Conservation (phyloP, 2,329 filamentous ascomycete genomes). For the Pseudopyricularia cyperi region DNA sequence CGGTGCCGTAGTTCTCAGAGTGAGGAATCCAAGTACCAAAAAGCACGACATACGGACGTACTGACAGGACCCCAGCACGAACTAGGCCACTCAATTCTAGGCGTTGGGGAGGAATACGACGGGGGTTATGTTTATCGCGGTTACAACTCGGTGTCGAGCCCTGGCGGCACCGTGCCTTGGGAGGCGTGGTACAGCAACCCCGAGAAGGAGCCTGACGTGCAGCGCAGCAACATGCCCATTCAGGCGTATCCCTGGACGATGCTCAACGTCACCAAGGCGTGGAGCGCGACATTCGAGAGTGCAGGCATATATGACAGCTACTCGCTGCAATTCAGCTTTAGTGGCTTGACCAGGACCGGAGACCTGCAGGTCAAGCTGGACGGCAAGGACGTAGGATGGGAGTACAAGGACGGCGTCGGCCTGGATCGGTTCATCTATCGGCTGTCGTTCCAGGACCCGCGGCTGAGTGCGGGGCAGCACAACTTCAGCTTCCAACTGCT, state of each 20-base stretch:
- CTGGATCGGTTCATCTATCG: neutral
- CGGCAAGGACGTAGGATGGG: neutral
- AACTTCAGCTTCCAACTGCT: neutral
- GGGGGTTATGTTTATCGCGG: neutral
- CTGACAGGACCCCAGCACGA: too few relatives aligned
- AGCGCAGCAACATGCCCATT: neutral
- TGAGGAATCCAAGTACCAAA: too few relatives aligned
- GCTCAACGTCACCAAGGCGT: neutral
- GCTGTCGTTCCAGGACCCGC: neutral
- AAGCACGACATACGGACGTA: too few relatives aligned
- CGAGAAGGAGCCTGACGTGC: neutral
- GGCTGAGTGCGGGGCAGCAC: neutral
- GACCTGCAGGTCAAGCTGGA: neutral
- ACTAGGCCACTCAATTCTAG: neutral
- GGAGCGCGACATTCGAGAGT: neutral
- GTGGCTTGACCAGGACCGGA: neutral
- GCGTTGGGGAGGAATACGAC: neutral
- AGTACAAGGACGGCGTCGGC: neutral
- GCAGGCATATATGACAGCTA: neutral
- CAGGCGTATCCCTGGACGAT: neutral
- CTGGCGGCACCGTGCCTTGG: neutral
- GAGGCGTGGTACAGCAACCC: neutral
- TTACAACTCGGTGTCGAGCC: neutral
- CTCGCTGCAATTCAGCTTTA: neutral
- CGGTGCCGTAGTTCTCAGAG: neutral